Conservation (phyloP, 192 early-diverging fungal genomes). For the Paraglomus brasilianum region DNA sequence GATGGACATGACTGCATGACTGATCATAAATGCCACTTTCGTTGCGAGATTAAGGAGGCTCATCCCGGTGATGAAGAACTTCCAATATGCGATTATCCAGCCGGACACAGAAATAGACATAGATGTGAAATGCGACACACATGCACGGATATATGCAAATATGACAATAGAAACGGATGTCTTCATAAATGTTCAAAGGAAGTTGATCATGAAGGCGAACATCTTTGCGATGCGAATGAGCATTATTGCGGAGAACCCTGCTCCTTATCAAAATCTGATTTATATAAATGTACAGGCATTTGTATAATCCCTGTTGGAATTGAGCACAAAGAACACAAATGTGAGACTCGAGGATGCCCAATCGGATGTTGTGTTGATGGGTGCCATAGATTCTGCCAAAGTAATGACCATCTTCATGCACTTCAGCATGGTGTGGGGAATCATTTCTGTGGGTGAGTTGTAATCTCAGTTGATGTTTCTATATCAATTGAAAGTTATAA, state of each 20-base stretch:
- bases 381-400: slow-evolving; percentile 5
- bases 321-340: slow-evolving; percentile 1
- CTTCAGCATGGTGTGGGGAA: not conserved
- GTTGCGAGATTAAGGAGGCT: slow-evolving; percentile 9
- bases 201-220: slow-evolving; percentile 23
- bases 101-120: slow-evolving; percentile 26
- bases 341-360: slow-evolving; percentile 25
- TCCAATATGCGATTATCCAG: slow-evolving; percentile 11
- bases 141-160: slow-evolving; percentile 11
- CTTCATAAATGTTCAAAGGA: slow-evolving; percentile 23
- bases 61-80: not conserved
- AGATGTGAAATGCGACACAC: slow-evolving; percentile 17
- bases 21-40: slow-evolving; percentile 24
- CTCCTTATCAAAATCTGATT: slow-evolving; percentile 14
- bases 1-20: slow-evolving; percentile 29
- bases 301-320: slow-evolving; percentile 13
- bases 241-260: slow-evolving; percentile 33
- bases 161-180: slow-evolving; percentile 12
- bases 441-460: slow-evolving; percentile 32
- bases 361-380: slow-evolving; percentile 11
- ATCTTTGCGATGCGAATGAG: slow-evolving; percentile 25
- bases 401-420: slow-evolving; percentile 25
- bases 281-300: not conserved
- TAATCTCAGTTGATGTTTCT: no score
- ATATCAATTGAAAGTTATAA: no score